Evolutionary conservation across 306 rosid genomes (phyloP).

Genomic region (Malus sieversii): DNA sequence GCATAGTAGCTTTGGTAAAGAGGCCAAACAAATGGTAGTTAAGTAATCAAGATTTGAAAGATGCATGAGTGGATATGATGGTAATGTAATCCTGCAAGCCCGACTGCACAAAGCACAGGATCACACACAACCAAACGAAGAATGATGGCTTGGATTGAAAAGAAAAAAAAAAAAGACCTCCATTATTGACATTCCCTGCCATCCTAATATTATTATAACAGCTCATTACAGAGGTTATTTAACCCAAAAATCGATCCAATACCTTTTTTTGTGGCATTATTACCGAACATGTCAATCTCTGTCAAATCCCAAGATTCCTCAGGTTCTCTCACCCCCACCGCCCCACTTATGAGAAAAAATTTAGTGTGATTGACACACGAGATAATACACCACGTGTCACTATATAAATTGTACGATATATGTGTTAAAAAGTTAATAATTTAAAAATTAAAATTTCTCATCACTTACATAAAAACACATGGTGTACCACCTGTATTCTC

Average conservation of each 20-base stretch:
- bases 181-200: conserved; percentile 3
- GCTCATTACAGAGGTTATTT: neutral
- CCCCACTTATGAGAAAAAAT: neutral
- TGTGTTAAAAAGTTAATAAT: no score
- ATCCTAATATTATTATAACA: conserved; percentile 3
- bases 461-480: no score
- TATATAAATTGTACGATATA: no score
- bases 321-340: neutral
- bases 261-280: conserved; percentile 27
- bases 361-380: no score
- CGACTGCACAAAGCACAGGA: conserved; percentile 72
- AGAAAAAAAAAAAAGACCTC: conserved; percentile 18
- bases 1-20: neutral
- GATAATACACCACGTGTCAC: no score
- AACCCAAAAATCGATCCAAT: neutral
- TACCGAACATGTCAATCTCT: conserved; percentile 31
- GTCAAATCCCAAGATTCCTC: conserved; percentile 74
- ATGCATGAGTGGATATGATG: neutral
- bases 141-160: conserved; percentile 29
- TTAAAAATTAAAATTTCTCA: no score
- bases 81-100: conserved; percentile 9
- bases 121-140: conserved; percentile 31
- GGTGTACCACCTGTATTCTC: no score
- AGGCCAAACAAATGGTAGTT: neutral
- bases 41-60: neutral